Percentiles rank a stretch among this genome's conserved stretches.
phyloP scores from a whole-genome alignment of 768 basidiomycete genomes.

The Antrodiella citrinella region DNA sequence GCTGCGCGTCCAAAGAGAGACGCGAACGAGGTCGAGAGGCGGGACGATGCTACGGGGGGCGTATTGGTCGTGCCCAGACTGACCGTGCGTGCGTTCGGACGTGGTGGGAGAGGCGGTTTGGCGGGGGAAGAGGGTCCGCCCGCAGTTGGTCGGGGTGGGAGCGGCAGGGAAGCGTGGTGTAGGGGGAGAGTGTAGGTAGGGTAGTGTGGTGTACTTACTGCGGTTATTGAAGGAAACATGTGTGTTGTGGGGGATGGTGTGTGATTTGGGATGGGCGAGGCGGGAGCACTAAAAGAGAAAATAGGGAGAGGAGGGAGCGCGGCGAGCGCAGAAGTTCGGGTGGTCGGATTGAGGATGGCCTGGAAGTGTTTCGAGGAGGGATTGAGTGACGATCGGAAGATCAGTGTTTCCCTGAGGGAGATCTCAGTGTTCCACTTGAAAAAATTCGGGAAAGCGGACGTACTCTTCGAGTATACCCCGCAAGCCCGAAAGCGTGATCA shows the following conservation, averaged over 20 bases:
- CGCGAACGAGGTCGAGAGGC: conserved; percentile 69
- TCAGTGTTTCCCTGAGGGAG: conserved; percentile 26
- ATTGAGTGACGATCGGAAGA: conserved; percentile 36
- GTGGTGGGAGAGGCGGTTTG: conserved; percentile 42
- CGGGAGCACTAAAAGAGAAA: no score
- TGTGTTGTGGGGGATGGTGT: conserved; percentile 2
- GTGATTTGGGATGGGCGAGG: no score
- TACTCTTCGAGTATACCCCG: conserved; percentile 63
- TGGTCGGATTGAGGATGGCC: conserved; percentile 27
- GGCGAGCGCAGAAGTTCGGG: conserved; percentile 29
- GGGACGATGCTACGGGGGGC: conserved; percentile 25
- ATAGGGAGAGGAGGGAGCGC: conserved; percentile 49
- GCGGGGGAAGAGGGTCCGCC: conserved; percentile 11
- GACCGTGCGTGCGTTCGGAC: conserved; percentile 14
- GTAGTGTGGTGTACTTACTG: conserved; percentile 12
- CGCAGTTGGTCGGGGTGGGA: conserved; percentile 21
- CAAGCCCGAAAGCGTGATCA: conserved; percentile 80
- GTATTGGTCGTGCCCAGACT: conserved; percentile 2
- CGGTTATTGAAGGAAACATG: conserved; percentile 3
- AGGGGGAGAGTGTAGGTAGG: conserved; percentile 16
- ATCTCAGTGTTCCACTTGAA: conserved; percentile 4
- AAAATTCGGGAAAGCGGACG: conserved; percentile 17
- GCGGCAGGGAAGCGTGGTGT: conserved; percentile 18
- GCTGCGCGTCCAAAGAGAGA: conserved; percentile 58
- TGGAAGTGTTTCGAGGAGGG: conserved; percentile 34